Conservation (phyloP, 2,329 filamentous ascomycete species). For the Pleurostoma richardsiae region DNA sequence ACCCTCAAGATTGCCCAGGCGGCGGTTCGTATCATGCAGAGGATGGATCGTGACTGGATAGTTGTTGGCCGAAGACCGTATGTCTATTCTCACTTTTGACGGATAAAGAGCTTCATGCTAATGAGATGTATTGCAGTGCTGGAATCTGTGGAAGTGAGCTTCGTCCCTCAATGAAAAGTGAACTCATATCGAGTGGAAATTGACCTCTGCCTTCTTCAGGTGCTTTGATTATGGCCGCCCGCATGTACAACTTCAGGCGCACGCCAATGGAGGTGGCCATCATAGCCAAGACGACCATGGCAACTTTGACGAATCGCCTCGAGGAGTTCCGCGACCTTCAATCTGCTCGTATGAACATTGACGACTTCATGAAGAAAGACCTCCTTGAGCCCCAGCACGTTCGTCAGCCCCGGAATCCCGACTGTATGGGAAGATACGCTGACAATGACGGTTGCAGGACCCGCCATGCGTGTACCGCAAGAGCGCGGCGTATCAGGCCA, state of each 20-base stretch:
- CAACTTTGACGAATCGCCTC: slow-evolving; percentile 86
- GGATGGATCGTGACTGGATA: slow-evolving; percentile 98
- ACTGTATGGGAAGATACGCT: too few relatives aligned
- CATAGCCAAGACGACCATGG: slow-evolving; percentile 91
- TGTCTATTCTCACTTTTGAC: too few relatives aligned
- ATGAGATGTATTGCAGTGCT: slow-evolving; percentile 22
- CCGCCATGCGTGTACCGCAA: slow-evolving; percentile 78
- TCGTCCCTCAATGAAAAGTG: too few relatives aligned
- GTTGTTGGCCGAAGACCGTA: slow-evolving; percentile 79
- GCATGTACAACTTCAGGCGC: slow-evolving; percentile 98
- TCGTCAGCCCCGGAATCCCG: too few relatives aligned
- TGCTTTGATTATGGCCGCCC: slow-evolving; percentile 86
- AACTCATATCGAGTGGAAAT: too few relatives aligned
- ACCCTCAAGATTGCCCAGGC: slow-evolving; percentile 83
- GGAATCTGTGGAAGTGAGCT: slow-evolving; percentile 76
- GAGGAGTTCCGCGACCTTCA: slow-evolving; percentile 88
- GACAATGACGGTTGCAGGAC: slow-evolving; percentile 51
- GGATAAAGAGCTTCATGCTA: too few relatives aligned
- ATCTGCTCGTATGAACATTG: slow-evolving; percentile 78
- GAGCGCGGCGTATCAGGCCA: slow-evolving; percentile 52
- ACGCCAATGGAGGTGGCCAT: slow-evolving; percentile 95
- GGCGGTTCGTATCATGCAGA: slow-evolving; percentile 78
- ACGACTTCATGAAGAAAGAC: slow-evolving; percentile 49
- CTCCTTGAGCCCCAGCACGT: slow-evolving; percentile 39
- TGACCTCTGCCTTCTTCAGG: too few relatives aligned